phyloP scores from a whole-genome alignment of 1,284 basidiomycete genomes.

The Sanghuangporus weigelae region DNA sequence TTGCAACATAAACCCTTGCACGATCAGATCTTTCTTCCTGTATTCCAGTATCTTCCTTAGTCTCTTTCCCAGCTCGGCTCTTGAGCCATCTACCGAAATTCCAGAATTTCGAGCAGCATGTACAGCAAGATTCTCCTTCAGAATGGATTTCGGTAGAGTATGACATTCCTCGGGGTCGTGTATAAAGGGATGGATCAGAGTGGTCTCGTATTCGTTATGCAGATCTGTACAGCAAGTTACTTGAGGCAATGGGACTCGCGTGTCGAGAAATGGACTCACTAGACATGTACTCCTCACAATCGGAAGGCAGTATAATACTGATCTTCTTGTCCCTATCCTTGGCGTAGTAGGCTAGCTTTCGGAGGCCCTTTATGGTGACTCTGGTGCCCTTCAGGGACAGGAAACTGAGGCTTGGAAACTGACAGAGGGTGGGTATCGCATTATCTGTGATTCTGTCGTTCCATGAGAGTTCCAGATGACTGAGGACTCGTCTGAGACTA shows the following conservation, averaged over 20 bases:
- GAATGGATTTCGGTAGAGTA: constrained; percentile 38
- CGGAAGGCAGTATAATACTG: constrained; percentile 46
- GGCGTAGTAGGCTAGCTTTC: constrained; percentile 39
- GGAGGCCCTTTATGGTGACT: constrained; percentile 51
- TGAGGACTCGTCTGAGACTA: constrained; percentile 47
- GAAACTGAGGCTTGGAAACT: constrained; percentile 41
- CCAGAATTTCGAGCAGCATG: constrained; percentile 34
- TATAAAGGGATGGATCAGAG: constrained; percentile 45
- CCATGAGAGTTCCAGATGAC: constrained; percentile 42
- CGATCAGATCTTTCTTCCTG: constrained; percentile 43
- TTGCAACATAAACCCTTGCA: constrained; percentile 38
- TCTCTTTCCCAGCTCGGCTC: constrained; percentile 28
- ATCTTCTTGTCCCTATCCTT: constrained; percentile 31
- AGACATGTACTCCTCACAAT: constrained; percentile 48
- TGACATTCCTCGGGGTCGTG: constrained; percentile 36
- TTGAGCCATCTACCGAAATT: constrained; percentile 26
- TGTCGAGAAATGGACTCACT: constrained; percentile 31
- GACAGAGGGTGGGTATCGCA: constrained; percentile 45
- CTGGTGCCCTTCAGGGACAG: constrained; percentile 49
- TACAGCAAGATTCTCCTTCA: constrained; percentile 50
- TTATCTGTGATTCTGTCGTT: constrained; percentile 53
- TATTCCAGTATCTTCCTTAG: constrained; percentile 33
- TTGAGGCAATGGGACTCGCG: background rate
- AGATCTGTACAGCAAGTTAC: constrained; percentile 31
- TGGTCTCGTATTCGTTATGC: constrained; percentile 40